These are phyloP conservation scores for Kuraishia borneana DNA, from an alignment of 805 yeast species.

Conservation along the genomic window DNA sequence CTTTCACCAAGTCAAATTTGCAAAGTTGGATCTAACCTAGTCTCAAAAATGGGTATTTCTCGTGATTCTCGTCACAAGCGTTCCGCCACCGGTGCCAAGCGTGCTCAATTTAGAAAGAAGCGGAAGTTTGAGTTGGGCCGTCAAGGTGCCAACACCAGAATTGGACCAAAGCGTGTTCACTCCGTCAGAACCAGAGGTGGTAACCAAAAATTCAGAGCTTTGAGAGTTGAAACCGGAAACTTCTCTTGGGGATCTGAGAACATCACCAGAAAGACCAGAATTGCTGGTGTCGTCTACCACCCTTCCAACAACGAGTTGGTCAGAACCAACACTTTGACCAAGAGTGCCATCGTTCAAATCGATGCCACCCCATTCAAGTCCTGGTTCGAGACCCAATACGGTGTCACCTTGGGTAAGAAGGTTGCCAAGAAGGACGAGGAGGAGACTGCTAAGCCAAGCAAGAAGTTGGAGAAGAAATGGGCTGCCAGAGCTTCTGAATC, in stretches of 20 bases:
- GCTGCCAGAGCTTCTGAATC: conserved; percentile 85
- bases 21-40: conserved; percentile 7
- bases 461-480: conserved; percentile 80
- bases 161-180: conserved; percentile 98
- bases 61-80: conserved; percentile 99
- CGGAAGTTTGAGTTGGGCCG: conserved; percentile 99
- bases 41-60: conserved; percentile 92
- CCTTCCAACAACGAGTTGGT: conserved; percentile 99
- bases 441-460: conserved; percentile 57
- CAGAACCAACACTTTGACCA: conserved; percentile 99
- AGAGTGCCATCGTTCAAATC: conserved; percentile 97
- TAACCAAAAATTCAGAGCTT: conserved; percentile 99
- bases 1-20: not conserved
- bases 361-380: conserved; percentile 99
- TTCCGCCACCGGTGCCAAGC: conserved; percentile 99
- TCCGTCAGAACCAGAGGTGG: conserved; percentile 99
- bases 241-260: conserved; percentile 99
- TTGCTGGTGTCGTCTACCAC: conserved; percentile 95
- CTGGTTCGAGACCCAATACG: conserved; percentile 98
- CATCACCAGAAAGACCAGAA: conserved; percentile 97
- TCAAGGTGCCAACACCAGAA: conserved; percentile 99
- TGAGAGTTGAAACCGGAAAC: conserved; percentile 98
- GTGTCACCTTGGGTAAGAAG: conserved; percentile 87
- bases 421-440: conserved; percentile 31
- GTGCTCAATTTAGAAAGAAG: conserved; percentile 99